A percentile compares a stretch with the other conserved stretches of the same genome.
phyloP scores from a whole-genome alignment of 192 early-diverging fungal genomes.

The Rhizophagus clarus region DNA sequence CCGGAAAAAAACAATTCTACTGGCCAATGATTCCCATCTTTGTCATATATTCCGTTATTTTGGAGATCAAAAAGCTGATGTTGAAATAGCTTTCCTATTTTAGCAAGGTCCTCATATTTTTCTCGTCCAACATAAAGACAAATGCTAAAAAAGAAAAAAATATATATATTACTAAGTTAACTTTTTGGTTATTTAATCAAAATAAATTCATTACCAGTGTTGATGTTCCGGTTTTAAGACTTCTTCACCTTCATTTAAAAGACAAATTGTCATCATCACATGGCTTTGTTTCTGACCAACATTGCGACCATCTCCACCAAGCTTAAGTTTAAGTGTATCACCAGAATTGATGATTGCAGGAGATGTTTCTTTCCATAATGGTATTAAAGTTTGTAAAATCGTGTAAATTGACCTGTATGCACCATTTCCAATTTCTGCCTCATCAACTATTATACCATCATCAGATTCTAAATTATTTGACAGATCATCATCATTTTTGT shows the following conservation, averaged over 20 bases:
- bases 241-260: background rate
- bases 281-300: background rate
- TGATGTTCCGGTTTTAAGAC: too few relatives aligned
- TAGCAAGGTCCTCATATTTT: background rate
- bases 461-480: too few relatives aligned
- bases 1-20: background rate
- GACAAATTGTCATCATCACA: background rate
- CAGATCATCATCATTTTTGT: too few relatives aligned
- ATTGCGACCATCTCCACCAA: background rate
- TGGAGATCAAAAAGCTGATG: background rate
- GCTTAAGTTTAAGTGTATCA: background rate
- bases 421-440: too few relatives aligned
- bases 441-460: too few relatives aligned
- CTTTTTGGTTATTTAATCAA: background rate
- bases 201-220: background rate
- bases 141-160: too few relatives aligned
- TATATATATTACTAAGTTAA: background rate
- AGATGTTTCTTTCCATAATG: background rate
- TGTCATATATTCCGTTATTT: background rate
- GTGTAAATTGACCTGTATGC: too few relatives aligned
- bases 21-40: background rate
- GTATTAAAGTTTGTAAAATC: background rate
- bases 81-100: background rate
- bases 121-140: background rate
- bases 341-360: too few relatives aligned